Percentiles rank a stretch among this genome's conserved stretches.
phyloP scores from a whole-genome alignment of 139 green algal species.

The Zygnema cylindricum region DNA sequence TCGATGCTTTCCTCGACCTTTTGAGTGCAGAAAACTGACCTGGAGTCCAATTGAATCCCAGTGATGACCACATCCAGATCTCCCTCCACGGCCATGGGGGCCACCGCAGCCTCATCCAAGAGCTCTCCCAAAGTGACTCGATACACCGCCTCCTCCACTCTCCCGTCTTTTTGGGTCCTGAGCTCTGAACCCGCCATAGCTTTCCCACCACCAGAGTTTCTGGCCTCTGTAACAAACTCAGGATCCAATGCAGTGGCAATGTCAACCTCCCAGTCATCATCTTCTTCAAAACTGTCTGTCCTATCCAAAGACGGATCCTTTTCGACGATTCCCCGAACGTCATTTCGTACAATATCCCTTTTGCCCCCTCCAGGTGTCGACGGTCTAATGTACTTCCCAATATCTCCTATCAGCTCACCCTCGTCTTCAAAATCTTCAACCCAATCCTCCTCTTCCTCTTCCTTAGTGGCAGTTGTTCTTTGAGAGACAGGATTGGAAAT shows the following conservation, averaged over 20 bases:
- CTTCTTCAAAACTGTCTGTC: neutral
- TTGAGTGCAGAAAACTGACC: neutral
- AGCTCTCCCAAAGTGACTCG: constrained; percentile 17
- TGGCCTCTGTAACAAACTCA: neutral
- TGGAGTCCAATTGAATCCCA: constrained; percentile 45
- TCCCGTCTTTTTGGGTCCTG: no score
- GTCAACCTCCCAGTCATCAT: neutral
- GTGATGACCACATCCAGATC: constrained; percentile 45
- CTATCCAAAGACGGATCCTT: neutral
- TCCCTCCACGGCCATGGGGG: constrained; percentile 26
- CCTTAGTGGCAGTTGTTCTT: neutral
- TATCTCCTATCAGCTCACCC: constrained; percentile 33
- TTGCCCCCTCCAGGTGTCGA: neutral
- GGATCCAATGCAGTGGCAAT: constrained; percentile 15
- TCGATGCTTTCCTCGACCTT: neutral
- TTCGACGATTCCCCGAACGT: neutral
- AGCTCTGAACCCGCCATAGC: constrained; percentile 37
- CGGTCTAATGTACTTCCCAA: neutral
- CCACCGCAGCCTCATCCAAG: constrained; percentile 32
- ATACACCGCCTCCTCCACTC: constrained; percentile 19
- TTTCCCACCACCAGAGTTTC: neutral
- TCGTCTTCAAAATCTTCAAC: constrained; percentile 22
- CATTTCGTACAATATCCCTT: neutral
- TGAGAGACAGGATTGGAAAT: neutral
- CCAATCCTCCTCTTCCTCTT: constrained; percentile 45